Percentiles rank a stretch among this genome's conserved stretches.
These are phyloP conservation scores for Diaporthe citriasiana DNA, from an alignment of 2,329 filamentous ascomycete species.

Conservation along the genomic window DNA sequence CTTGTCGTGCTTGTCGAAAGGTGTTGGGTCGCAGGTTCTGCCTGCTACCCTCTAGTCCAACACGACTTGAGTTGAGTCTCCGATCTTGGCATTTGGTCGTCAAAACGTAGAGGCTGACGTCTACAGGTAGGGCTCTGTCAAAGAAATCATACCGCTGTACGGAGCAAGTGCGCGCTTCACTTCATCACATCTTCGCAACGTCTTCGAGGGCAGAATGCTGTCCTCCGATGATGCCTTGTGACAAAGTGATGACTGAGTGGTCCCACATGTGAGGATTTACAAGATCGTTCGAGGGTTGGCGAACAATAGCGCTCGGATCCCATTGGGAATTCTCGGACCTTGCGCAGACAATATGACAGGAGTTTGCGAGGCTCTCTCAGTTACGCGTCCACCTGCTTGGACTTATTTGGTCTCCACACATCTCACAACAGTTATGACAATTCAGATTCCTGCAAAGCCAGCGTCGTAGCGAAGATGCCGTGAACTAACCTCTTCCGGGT, in stretches of 20 bases:
- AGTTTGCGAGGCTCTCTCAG: background rate
- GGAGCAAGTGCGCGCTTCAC: no score
- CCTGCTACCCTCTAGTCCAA: background rate
- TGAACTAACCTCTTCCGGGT: background rate
- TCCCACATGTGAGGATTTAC: no score
- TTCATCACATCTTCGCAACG: no score
- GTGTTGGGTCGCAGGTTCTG: background rate
- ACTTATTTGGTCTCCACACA: background rate
- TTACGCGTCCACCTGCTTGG: slow-evolving; percentile 2
- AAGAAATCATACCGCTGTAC: background rate
- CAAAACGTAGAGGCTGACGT: background rate
- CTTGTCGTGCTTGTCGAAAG: background rate
- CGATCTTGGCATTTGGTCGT: background rate
- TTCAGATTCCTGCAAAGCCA: slow-evolving; percentile 3
- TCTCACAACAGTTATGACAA: background rate
- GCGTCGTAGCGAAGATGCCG: background rate
- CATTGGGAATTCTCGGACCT: background rate
- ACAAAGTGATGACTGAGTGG: background rate
- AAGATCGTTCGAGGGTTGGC: no score
- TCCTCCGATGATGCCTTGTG: background rate
- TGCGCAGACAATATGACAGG: background rate
- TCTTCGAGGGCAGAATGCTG: background rate
- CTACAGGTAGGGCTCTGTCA: background rate
- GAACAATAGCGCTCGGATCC: background rate
- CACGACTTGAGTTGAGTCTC: background rate